These are phyloP conservation scores for Phytophthora uliginosa DNA, from an alignment of 352 stramenopile species.

Conservation along the genomic window DNA sequence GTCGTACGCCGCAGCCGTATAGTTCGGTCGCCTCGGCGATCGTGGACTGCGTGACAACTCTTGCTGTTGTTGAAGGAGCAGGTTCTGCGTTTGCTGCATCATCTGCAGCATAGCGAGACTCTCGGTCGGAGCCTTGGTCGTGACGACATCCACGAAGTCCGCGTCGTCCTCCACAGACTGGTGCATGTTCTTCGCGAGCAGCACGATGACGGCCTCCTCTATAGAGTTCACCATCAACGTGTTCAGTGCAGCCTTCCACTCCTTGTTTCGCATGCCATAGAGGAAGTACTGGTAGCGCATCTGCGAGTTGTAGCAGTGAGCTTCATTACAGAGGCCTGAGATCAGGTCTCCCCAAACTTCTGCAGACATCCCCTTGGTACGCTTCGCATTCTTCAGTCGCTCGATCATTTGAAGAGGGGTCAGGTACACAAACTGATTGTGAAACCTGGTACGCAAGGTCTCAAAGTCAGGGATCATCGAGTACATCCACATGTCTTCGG, in stretches of 20 bases:
- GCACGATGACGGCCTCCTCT: neutral
- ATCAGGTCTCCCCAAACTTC: too few relatives aligned
- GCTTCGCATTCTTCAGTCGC: too few relatives aligned
- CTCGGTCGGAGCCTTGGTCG: neutral
- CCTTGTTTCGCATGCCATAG: neutral
- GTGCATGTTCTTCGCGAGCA: neutral
- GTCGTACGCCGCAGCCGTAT: neutral
- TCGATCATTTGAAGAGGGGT: too few relatives aligned
- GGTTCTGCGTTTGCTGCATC: neutral
- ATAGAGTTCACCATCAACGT: neutral
- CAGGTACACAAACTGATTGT: neutral
- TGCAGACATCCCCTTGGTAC: too few relatives aligned
- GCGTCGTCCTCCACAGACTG: neutral
- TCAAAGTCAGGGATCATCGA: neutral
- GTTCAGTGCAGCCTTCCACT: neutral
- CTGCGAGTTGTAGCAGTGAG: too few relatives aligned
- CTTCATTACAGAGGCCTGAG: too few relatives aligned
- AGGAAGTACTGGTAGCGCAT: neutral
- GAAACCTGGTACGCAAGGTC: neutral
- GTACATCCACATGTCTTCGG: neutral
- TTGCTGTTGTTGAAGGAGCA: neutral
- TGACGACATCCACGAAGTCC: neutral
- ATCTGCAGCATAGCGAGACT: neutral
- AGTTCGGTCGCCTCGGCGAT: neutral
- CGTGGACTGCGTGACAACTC: neutral